Evolutionary conservation across 2,329 filamentous ascomycete species (phyloP), one percentile per base, ranked within the genome.

Genomic region (Cladophialophora bantiana): DNA sequence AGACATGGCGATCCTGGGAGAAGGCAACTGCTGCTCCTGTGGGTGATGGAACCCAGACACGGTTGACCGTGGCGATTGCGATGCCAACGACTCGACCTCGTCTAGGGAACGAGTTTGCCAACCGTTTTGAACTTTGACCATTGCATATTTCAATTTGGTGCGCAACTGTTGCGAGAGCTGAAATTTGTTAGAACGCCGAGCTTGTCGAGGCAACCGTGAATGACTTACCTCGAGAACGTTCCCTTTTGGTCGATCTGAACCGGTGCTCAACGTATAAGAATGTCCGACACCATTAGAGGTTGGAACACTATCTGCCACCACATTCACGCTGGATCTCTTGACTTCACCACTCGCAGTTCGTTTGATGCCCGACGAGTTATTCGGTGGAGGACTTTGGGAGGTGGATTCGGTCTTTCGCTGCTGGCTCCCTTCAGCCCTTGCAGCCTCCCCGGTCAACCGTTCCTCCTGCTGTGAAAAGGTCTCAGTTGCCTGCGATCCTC

Each of bases 71-170:
- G 89, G 88, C 0, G 90, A 92, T 62, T 90, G 88, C 1, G 91
- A 92, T 9, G 91, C 87, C 48, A 92, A 80, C 55, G 86, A 87
- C 78, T 94, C 92, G 35, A 94, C 86, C 78, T 94, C 91, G 63
- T 90, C 89, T 65, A 95, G 87, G 18, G 88, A 88, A 70, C 90
- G 88, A 31, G 89, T 86, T 78, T 96, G 91, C 90, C 93, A 95
- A 66, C 92, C 93, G 75, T 96, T 89, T 76, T 93, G 92, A 48
- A 97, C 91, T 78, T 97, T 97, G 76, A 96, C 86, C 86, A 96
- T 95, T 70, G 94, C 94, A 78, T 97, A 97, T 6, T 93, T 92
- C 34, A 98, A 85, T 73, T 93, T 90, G 59, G 93, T 89, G 75
- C 90, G 90, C 60, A 98, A 85, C 75, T 94, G 91, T 62, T 89